Conservation (phyloP, 176 grass and related monocot genomes). For the Aegilops speltoides region DNA sequence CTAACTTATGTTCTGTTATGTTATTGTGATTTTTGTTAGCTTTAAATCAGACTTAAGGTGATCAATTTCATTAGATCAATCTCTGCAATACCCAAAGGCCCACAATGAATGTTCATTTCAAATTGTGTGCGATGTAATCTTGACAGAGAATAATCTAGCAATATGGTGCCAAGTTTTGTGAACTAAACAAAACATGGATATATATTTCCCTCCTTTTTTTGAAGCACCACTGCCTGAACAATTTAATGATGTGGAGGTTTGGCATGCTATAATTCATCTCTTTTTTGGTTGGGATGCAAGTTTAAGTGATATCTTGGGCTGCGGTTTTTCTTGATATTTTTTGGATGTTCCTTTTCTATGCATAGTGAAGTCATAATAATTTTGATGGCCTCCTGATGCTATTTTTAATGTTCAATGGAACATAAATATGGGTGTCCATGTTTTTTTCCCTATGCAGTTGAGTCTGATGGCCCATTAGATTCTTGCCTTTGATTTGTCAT, state of each 20-base stretch:
- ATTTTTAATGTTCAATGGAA: background rate
- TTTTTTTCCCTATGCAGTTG: too few species aligned
- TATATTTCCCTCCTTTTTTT: conserved; percentile 28
- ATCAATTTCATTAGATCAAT: too few species aligned
- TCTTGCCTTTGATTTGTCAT: too few species aligned
- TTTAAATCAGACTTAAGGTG: too few species aligned
- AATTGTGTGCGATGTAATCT: too few species aligned
- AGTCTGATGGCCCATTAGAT: too few species aligned
- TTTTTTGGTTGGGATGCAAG: conserved; percentile 72
- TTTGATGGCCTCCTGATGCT: background rate
- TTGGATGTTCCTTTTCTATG: conserved; percentile 54
- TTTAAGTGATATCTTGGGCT: conserved; percentile 70
- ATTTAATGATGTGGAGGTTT: conserved; percentile 65
- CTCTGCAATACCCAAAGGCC: too few species aligned
- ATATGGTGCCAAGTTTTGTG: too few species aligned
- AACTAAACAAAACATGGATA: background rate
- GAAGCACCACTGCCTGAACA: conserved; percentile 65
- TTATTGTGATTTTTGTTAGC: too few species aligned
- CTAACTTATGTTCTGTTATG: too few species aligned
- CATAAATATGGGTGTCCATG: background rate
- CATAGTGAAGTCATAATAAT: background rate
- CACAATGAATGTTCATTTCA: too few species aligned
- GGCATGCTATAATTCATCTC: conserved; percentile 72
- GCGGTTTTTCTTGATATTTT: conserved; percentile 82
- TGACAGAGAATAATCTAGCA: too few species aligned